Base-by-base conservation (phyloP, 2,329 filamentous ascomycete species). In the Xylariaceae sp. region DNA sequence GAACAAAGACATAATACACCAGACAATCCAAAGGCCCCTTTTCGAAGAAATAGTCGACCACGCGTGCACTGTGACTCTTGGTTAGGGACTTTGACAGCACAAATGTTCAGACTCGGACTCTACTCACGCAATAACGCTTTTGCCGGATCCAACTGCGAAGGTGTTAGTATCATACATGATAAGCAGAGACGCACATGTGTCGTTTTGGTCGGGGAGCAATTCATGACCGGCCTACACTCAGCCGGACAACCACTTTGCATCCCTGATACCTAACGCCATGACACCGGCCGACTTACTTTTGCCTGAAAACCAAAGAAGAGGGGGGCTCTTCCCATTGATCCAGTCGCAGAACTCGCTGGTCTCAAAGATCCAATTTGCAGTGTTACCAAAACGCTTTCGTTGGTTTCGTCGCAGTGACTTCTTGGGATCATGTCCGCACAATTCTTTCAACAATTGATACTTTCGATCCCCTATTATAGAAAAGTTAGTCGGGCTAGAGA, bases 391-490 rank as follows among this genome's bases (percentile, higher is more conserved):
- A 0, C 71, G 66, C 18, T 70, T 73, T 1, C 67, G 62, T 7
- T 67, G 64, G 15, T 62, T 69, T 37, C 72, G 65, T n/a, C 68
- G 70, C 1, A 72, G 64, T 1, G 65, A 55, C 1, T 57, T 65
- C 0, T 66, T 5, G 39, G 70, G 65, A 15, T 72, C 62, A 54
- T 73, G 59, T 0, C 60, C 55, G 2, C 66, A 74, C 3, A 75
- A 58, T 0, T 56, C 61, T 3, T 72, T 63, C 0, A 75, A 62
- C 2, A 75, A 60, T 35, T 56, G 53, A 10, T 71, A 65, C 34
- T 55, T 62, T n/a, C 57, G 48, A 23, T 58, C 13, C 3, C 23
- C 59, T 61, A 49, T 30, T 6, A 23, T 45, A 6, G 11, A 6
- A 45, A 11, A 2, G 5, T 30, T 30, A 30, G 23, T 30, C 23